Evolutionary conservation across 2,329 filamentous ascomycete genomes (phyloP).

Genomic region (Ophiostoma australiae): DNA sequence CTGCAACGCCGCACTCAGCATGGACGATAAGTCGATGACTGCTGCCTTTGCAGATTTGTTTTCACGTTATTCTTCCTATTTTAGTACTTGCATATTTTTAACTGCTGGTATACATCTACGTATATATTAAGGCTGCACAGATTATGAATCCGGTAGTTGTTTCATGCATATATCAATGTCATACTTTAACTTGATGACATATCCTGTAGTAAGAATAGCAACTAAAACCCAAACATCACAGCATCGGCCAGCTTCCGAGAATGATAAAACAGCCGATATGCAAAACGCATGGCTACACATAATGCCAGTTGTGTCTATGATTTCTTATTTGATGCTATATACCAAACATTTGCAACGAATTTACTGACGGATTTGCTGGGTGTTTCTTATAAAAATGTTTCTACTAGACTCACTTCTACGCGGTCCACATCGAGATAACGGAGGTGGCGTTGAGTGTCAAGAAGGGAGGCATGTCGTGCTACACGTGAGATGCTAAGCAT

Average conservation of each 20-base stretch:
- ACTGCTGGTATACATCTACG: no score
- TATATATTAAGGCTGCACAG: not conserved
- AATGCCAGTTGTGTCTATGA: not conserved
- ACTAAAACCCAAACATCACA: not conserved
- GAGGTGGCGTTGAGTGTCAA: slow-evolving; percentile 7
- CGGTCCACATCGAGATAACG: not conserved
- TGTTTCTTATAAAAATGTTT: not conserved
- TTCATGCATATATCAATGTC: not conserved
- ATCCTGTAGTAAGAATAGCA: not conserved
- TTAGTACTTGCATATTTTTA: not conserved
- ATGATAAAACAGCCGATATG: not conserved
- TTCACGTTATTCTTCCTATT: not conserved
- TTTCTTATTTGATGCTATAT: not conserved
- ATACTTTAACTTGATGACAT: not conserved
- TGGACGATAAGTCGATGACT: not conserved
- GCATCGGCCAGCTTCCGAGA: not conserved
- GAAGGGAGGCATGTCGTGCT: not conserved
- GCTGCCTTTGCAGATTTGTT: not conserved
- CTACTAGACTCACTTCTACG: not conserved
- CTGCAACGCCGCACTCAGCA: not conserved
- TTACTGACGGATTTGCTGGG: not conserved
- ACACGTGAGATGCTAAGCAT: not conserved
- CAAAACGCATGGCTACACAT: slow-evolving; percentile 1
- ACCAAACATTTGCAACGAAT: not conserved
- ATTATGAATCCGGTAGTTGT: not conserved